Evolutionary conservation across 2,329 filamentous ascomycete species (phyloP), one percentile per base, ranked within the genome.

Genomic region (Penicillium sp.): DNA sequence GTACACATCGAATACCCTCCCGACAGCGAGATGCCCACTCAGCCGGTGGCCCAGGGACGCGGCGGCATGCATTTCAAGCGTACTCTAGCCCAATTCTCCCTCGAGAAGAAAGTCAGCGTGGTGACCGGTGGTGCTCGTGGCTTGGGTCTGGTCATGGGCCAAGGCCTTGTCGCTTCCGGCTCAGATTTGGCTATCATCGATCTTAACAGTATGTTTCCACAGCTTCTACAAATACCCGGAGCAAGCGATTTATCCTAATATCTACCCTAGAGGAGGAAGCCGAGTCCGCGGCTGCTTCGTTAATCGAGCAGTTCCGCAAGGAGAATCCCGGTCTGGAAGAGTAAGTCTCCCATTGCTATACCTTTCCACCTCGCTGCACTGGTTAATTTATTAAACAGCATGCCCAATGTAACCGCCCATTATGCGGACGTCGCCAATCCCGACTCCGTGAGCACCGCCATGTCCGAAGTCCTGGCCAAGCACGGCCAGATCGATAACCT

Each of bases 41-140:
- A 86, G 56, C 79, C 81, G 55, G 87, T 90, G 4, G 85, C 93
- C 8, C 83, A 87, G 62, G 91, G 91, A 48, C 84, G 90, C 50
- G 90, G 90, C 60, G 91, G 90, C 19, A 83, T 87, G 70, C 90
- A 94, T 69, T 89, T 90, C 76, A 92, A 91, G 79, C 87, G 91
- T 27, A 96, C 92, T 0, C 83, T 97, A 29, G 87, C 90, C 34
- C 86, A 86, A 43, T 97, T 97, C 78, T 93, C 91, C 9, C 84
- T 97, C 34, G 89, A 96, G 72, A 89, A 87, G 60, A 88, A 87
- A 70, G 89, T 92, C 9, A 91, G 86, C 46, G 81, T 97, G 40
- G 89, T 97, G 39, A 97, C 93, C 1, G 93, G 93, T 51, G 93
- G 92, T 70, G 93, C 93, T 27, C 83, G 92, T 70, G 93, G 93